Base-by-base conservation (phyloP, 2,329 filamentous ascomycete species). In the Trichoderma lentiforme region DNA sequence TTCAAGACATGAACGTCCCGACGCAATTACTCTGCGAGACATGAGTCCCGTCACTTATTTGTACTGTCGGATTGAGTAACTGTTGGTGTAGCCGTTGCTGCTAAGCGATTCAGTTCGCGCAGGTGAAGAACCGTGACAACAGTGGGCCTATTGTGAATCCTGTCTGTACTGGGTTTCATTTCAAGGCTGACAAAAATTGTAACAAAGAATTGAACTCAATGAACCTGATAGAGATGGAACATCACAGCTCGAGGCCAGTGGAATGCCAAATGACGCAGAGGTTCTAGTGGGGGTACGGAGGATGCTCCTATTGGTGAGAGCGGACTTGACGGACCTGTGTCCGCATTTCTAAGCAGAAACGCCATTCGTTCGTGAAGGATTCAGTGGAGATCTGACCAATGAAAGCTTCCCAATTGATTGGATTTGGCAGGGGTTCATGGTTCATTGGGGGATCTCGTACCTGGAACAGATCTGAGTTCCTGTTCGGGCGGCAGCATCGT, bases 1-100 rank as follows among this genome's bases (percentile, higher is more conserved):
- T 47, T 74, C 74, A 6, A 73, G 43, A 34, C 71, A 74, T 7
- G 73, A 74, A 14, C 67, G 63, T 11, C 70, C 73, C 15, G 74
- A 28, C 6, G 71, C 56, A 61, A 70, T 70, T 9, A 57, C 24
- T 6, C 72, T 71, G 24, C 66, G 63, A 53, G 73, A n/a, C 72
- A 75, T 74, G 43, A 21, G 24, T 11, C 6, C 24, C 2, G 14
- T 24, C 6, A 36, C 24, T 28, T 28, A 26, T 57, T 36, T 34
- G 12, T 14, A 32, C n/a, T 15, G n/a, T 57, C 12, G 24, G 18
- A 7, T 28, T 51, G 21, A 30, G 24, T 34, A 26, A 21, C 11
- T 43, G 28, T 18, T 32, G 21, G 28, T 53, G 11, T 11, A 18
- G 15, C 26, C 5, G 15, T 65, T 8, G 43, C 43, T 53, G 6